Conservation (phyloP, 139 green algal genomes). For the Picochlorum sp. region DNA sequence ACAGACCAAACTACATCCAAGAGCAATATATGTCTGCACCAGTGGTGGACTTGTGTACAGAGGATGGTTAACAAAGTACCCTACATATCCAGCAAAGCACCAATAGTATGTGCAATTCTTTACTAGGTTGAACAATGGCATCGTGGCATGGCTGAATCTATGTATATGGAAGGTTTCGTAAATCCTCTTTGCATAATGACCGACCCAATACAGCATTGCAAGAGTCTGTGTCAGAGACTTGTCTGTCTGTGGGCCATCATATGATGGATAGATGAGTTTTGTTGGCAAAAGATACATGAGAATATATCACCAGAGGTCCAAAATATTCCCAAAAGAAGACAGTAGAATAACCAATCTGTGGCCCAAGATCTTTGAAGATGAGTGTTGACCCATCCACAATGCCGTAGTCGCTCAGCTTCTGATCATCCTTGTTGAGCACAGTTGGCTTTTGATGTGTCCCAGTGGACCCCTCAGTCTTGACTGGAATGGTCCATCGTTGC, state of each 20-base stretch:
- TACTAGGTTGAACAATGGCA: conserved; percentile 94
- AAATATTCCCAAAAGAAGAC: conserved; percentile 99
- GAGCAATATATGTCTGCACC: conserved; percentile 12
- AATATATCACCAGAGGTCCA: conserved; percentile 86
- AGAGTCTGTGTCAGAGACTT: conserved; percentile 59
- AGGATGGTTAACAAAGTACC: conserved; percentile 98
- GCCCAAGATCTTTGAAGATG: conserved; percentile 91
- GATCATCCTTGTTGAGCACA: conserved; percentile 41
- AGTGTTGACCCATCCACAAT: conserved; percentile 48
- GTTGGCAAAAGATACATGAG: conserved; percentile 82
- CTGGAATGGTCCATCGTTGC: conserved; percentile 67
- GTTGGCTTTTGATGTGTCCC: conserved; percentile 41
- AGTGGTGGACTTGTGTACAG: conserved; percentile 77
- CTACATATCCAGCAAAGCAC: conserved; percentile 78
- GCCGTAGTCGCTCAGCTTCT: conserved; percentile 57
- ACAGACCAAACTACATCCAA: conserved; percentile 52
- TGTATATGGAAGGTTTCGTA: conserved; percentile 93
- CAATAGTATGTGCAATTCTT: conserved; percentile 96
- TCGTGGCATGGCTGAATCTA: conserved; percentile 87
- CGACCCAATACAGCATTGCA: conserved; percentile 80
- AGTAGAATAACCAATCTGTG: conserved; percentile 83
- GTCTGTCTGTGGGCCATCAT: neutral
- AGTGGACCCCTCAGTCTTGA: conserved; percentile 22
- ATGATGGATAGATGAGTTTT: neutral
- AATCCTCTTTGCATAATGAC: conserved; percentile 95